phyloP scores from a whole-genome alignment of 129 eudicot genomes.

The Mikania micrantha region DNA sequence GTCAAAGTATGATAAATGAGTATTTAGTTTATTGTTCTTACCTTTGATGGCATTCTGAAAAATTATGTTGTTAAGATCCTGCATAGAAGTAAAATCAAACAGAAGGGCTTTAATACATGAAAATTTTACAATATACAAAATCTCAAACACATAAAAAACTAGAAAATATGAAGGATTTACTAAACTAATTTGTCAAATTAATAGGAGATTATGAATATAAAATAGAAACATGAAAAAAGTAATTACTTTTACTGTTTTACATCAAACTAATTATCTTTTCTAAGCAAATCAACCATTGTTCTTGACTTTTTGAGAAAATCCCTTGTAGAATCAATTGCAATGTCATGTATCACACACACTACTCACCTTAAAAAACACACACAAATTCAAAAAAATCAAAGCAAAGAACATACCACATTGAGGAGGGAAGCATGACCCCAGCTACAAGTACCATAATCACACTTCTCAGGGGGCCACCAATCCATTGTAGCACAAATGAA shows the following conservation, averaged over 20 bases:
- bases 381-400: background rate
- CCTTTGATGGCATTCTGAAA: slow-evolving; percentile 66
- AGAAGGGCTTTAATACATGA: background rate
- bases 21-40: background rate
- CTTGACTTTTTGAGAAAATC: background rate
- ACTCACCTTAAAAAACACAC: background rate
- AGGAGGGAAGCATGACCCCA: slow-evolving; percentile 85
- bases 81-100: slow-evolving; percentile 29
- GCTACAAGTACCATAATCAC: slow-evolving; percentile 85
- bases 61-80: slow-evolving; percentile 65
- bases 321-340: slow-evolving; percentile 17
- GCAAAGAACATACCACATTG: slow-evolving; percentile 44
- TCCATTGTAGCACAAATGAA: slow-evolving; percentile 85
- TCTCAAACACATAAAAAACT: slow-evolving; percentile 10
- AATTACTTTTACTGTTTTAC: background rate
- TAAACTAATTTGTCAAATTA: slow-evolving; percentile 7
- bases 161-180: slow-evolving; percentile 3
- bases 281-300: slow-evolving; percentile 3
- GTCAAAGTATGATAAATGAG: background rate
- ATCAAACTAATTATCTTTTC: background rate
- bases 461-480: slow-evolving; percentile 99
- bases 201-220: background rate
- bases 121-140: background rate
- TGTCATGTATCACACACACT: slow-evolving; percentile 12
- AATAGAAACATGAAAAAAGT: slow-evolving; percentile 1